Evolutionary conservation across 495 filamentous ascomycete species (phyloP).

Genomic region (Parachaetomium inaequale): DNA sequence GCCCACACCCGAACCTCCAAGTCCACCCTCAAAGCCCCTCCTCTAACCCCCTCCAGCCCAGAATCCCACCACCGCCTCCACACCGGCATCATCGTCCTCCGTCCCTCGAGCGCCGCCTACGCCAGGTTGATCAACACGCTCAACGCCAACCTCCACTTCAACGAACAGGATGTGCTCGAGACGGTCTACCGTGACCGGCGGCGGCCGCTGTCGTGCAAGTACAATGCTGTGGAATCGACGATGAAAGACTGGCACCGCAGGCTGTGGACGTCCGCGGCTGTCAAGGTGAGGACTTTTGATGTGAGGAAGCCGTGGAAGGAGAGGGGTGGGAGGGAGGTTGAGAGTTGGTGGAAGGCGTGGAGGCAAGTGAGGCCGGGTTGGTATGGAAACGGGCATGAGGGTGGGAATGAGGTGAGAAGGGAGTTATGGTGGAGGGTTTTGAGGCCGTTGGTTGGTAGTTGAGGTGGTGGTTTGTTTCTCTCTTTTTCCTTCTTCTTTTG

Average conservation of each 20-base stretch:
- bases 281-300: neutral
- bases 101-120: neutral
- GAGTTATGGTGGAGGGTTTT: neutral
- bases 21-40: too few relatives aligned
- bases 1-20: too few relatives aligned
- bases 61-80: neutral
- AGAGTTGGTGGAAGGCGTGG: neutral
- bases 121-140: neutral
- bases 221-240: neutral
- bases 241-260: too few relatives aligned
- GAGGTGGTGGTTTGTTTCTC: too few relatives aligned
- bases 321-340: neutral
- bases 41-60: neutral
- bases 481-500: too few relatives aligned
- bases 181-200: neutral
- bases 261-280: neutral
- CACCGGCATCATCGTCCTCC: neutral
- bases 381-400: neutral
- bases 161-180: neutral
- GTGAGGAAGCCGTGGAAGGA: neutral
- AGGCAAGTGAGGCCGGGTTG: neutral
- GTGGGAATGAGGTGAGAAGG: neutral
- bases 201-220: neutral
- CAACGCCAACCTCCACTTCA: neutral
- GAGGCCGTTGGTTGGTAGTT: neutral